phyloP scores from a whole-genome alignment of 495 filamentous ascomycete species.

The Podospora pseudoanserina region DNA sequence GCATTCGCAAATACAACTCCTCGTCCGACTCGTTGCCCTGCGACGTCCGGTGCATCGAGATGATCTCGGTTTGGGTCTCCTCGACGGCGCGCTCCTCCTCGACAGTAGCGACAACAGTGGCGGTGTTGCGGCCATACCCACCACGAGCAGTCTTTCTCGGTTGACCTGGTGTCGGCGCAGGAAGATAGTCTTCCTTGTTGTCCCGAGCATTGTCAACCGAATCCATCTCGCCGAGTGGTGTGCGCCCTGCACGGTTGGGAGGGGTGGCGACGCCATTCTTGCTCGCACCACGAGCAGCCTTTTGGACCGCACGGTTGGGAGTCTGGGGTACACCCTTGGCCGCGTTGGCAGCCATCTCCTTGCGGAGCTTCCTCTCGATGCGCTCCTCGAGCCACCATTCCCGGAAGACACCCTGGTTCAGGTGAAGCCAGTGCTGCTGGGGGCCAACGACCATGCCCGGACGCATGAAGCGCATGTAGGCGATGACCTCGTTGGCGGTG shows the following conservation, averaged over 20 bases:
- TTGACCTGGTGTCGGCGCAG: constrained; percentile 93
- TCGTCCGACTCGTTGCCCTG: constrained; percentile 71
- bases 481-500: constrained; percentile 96
- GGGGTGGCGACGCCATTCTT: constrained; percentile 70
- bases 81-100: constrained; percentile 37
- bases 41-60: constrained; percentile 49
- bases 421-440: constrained; percentile 98
- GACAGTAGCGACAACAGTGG: constrained; percentile 35
- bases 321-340: constrained; percentile 53
- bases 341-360: constrained; percentile 40
- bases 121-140: constrained; percentile 41
- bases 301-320: constrained; percentile 72
- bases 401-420: constrained; percentile 93
- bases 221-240: constrained; percentile 86
- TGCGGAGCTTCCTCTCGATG: constrained; percentile 56
- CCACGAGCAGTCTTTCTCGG: constrained; percentile 74
- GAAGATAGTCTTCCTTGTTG: constrained; percentile 74
- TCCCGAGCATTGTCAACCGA: constrained; percentile 59
- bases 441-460: constrained; percentile 99
- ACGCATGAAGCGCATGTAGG: constrained; percentile 99
- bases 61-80: constrained; percentile 38
- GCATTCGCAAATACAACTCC: constrained; percentile 68
- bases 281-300: constrained; percentile 45
- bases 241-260: constrained; percentile 70
- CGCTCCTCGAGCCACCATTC: constrained; percentile 97